Percentiles rank a stretch among this genome's conserved stretches.
phyloP scores from a whole-genome alignment of 2,329 filamentous ascomycete genomes.

The Pestalotiopsis sp. region DNA sequence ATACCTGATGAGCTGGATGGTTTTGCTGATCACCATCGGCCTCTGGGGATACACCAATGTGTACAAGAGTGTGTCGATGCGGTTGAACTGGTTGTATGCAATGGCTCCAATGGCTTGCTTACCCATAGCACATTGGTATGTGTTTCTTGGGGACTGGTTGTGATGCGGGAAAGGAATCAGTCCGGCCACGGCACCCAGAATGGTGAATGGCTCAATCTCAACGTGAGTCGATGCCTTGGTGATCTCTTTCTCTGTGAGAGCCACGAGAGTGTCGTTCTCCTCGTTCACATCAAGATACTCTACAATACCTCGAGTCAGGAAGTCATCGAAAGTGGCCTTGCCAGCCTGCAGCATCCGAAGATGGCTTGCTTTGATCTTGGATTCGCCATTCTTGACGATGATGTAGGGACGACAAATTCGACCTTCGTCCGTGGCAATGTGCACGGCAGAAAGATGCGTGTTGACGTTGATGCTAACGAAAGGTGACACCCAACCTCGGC shows the following conservation, averaged over 20 bases:
- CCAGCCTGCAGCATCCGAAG: slow-evolving; percentile 81
- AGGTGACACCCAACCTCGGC: slow-evolving; percentile 89
- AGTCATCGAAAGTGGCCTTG: slow-evolving; percentile 90
- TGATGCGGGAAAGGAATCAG: slow-evolving; percentile 98
- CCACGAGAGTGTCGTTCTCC: slow-evolving; percentile 94
- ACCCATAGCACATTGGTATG: slow-evolving; percentile 99
- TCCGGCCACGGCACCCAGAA: slow-evolving; percentile 92
- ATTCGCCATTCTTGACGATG: slow-evolving; percentile 85
- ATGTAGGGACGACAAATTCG: slow-evolving; percentile 96
- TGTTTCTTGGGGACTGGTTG: slow-evolving; percentile 98
- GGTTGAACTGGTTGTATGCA: slow-evolving; percentile 95
- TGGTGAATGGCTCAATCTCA: slow-evolving; percentile 97
- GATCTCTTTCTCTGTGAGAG: slow-evolving; percentile 85
- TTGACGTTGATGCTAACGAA: slow-evolving; percentile 98
- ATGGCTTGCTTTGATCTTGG: slow-evolving; percentile 78
- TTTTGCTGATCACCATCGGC: slow-evolving; percentile 96
- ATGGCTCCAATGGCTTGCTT: slow-evolving; percentile 99
- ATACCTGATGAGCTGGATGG: slow-evolving; percentile 95
- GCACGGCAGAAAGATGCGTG: slow-evolving; percentile 85
- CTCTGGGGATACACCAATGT: slow-evolving; percentile 97
- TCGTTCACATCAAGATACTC: slow-evolving; percentile 99
- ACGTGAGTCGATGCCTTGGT: slow-evolving; percentile 85
- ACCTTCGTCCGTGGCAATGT: slow-evolving; percentile 96
- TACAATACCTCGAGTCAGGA: slow-evolving; percentile 84
- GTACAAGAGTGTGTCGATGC: slow-evolving; percentile 94